Evolutionary conservation across 2,329 filamentous ascomycete species (phyloP).

Genomic region (Elsinoe necatrix): DNA sequence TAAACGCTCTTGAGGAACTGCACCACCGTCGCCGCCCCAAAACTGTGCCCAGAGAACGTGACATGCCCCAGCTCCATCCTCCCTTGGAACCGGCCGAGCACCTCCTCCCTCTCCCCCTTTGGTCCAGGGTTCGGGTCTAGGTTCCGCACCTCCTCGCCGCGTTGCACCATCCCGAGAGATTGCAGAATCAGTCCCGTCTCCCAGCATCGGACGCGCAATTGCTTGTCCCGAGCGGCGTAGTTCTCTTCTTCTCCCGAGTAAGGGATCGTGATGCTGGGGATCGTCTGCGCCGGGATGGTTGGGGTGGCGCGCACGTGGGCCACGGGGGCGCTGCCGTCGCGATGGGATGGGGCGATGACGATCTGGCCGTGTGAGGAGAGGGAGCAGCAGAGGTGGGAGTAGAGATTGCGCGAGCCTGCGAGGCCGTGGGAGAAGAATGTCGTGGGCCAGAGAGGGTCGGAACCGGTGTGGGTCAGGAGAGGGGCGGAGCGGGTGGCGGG

Average conservation of each 20-base stretch:
- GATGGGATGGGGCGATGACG: slow-evolving; percentile 72
- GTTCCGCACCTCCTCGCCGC: slow-evolving; percentile 41
- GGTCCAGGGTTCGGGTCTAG: slow-evolving; percentile 34
- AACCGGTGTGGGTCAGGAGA: slow-evolving; percentile 44
- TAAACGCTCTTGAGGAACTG: slow-evolving; percentile 75
- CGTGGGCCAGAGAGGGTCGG: slow-evolving; percentile 63
- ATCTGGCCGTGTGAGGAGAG: slow-evolving; percentile 73
- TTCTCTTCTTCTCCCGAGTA: slow-evolving; percentile 59
- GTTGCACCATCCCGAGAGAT: slow-evolving; percentile 58
- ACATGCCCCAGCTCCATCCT: slow-evolving; percentile 63
- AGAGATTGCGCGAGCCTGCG: slow-evolving; percentile 71
- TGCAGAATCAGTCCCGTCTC: slow-evolving; percentile 66
- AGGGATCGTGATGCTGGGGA: slow-evolving; percentile 41
- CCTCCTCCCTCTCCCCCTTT: slow-evolving; percentile 31
- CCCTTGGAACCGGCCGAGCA: slow-evolving; percentile 52
- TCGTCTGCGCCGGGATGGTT: slow-evolving; percentile 31
- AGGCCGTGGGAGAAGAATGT: slow-evolving; percentile 82
- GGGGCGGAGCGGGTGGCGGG: slow-evolving; percentile 64
- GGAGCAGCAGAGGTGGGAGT: slow-evolving; percentile 73
- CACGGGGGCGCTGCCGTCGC: slow-evolving; percentile 72
- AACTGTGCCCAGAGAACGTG: slow-evolving; percentile 71
- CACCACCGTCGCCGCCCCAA: slow-evolving; percentile 64
- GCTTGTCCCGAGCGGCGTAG: slow-evolving; percentile 58
- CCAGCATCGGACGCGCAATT: slow-evolving; percentile 69
- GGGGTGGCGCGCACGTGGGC: slow-evolving; percentile 58